Base-by-base conservation (phyloP, 495 filamentous ascomycete species). In the Penicillium chermesinum region DNA sequence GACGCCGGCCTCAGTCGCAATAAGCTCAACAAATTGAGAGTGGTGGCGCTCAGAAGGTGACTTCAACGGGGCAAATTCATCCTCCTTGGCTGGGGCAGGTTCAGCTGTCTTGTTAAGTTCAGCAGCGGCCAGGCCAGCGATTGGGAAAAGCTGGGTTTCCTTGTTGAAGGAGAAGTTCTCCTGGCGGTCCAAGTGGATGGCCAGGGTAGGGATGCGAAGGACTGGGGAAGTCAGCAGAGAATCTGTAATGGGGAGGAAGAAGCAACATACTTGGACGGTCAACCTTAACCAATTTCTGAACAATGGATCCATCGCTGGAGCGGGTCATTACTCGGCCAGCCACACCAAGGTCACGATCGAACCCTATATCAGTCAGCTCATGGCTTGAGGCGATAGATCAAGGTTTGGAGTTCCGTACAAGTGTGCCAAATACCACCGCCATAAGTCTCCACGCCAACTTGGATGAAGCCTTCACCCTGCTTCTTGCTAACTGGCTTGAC, bases 391-490 rank as follows among this genome's bases (percentile, higher is more conserved):
- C n/a, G n/a, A 8, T 32, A 2, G 19, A 14, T 30, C 3, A 7
- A 21, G n/a, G n/a, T n/a, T n/a, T n/a, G n/a, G 15, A 19, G 22
- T 32, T 54, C 62, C n/a, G 46, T 36, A 81, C 79, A 83, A 44
- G 79, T 81, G 63, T 83, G 79, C 79, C 79, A 83, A 43, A 83
- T 65, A 25, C 93, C 94, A 33, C 90, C 89, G 50, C 94, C 93
- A 61, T 99, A 99, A 9, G 88, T 91, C 73, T 99, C 93, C 39
- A 96, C 90, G 41, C 90, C 93, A 36, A 97, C 86, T 67, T 99
- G 93, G 39, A 96, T 62, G 69, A 90, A 99, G n/a, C 91, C 90
- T 52, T 87, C 87, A 30, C 70, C 77, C 48, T 80, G 74, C 69
- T 91, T 93, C 73, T 90, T 95, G 69, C 89, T 95, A 25, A 93